These are phyloP conservation scores for Saccharum officinarum DNA, from an alignment of 176 grass and related monocot genomes.

Conservation along the genomic window DNA sequence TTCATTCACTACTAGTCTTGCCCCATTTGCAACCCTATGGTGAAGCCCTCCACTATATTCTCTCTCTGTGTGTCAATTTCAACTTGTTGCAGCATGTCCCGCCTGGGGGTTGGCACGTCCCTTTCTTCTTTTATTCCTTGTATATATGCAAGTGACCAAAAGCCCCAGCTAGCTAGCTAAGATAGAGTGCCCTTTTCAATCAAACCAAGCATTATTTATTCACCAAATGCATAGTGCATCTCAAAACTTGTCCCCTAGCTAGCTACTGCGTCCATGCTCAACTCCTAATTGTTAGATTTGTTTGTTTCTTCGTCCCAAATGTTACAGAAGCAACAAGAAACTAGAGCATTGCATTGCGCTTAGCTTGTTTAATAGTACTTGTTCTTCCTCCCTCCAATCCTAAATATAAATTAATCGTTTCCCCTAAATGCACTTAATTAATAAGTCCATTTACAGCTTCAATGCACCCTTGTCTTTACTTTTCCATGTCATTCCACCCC, in stretches of 20 bases:
- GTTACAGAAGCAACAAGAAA: not conserved
- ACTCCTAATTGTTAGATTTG: not conserved
- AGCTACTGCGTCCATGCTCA: not conserved
- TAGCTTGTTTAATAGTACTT: not conserved
- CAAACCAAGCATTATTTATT: not conserved
- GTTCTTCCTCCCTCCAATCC: not conserved
- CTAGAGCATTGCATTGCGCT: not conserved
- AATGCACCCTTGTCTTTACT: too few relatives aligned
- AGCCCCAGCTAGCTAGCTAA: constrained; percentile 6
- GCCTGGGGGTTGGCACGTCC: constrained; percentile 19
- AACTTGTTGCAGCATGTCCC: not conserved
- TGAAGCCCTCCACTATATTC: not conserved
- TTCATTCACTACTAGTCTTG: not conserved
- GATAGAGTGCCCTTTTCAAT: constrained; percentile 29
- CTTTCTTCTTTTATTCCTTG: constrained; percentile 45
- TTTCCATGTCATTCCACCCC: too few relatives aligned
- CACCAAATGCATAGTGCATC: constrained; percentile 13
- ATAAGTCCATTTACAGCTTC: not conserved
- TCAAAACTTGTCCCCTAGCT: constrained; percentile 24
- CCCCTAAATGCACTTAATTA: not conserved
- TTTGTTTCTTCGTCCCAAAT: constrained; percentile 5
- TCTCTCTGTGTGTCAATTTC: not conserved
- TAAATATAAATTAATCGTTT: not conserved
- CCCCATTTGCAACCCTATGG: constrained; percentile 6
- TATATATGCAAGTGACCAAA: constrained; percentile 30